phyloP scores from a whole-genome alignment of 106 monocot species.

The Hemerocallis citrina region DNA sequence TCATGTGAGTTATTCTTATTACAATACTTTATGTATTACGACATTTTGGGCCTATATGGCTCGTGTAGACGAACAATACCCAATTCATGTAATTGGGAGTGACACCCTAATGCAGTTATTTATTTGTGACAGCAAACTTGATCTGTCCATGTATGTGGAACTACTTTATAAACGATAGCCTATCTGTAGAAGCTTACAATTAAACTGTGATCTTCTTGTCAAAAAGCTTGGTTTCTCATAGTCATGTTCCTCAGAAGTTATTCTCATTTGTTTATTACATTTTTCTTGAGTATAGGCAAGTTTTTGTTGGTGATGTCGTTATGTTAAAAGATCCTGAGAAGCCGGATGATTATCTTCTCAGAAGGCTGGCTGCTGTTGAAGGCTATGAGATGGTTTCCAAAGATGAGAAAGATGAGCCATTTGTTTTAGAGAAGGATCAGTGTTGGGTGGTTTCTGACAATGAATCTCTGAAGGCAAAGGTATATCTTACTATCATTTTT shows the following conservation, averaged over 20 bases:
- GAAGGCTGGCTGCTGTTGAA: slow-evolving; percentile 88
- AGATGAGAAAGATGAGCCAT: slow-evolving; percentile 88
- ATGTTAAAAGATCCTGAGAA: slow-evolving; percentile 89
- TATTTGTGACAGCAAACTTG: background rate
- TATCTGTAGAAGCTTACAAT: background rate
- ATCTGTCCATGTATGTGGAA: background rate
- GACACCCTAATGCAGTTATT: background rate
- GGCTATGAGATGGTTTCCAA: slow-evolving; percentile 92
- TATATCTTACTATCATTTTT: slow-evolving; percentile 4
- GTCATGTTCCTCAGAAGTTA: background rate
- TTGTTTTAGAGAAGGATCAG: slow-evolving; percentile 78
- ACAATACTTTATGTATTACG: too few species aligned
- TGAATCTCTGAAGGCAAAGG: slow-evolving; percentile 72
- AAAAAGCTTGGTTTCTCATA: background rate
- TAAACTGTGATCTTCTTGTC: background rate
- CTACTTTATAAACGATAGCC: background rate
- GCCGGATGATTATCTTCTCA: slow-evolving; percentile 55
- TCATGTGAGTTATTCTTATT: too few species aligned
- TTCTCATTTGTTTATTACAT: background rate
- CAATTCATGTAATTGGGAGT: too few species aligned
- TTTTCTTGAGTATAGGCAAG: slow-evolving; percentile 27
- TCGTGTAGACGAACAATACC: too few species aligned
- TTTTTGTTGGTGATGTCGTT: slow-evolving; percentile 94
- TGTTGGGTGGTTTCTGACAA: slow-evolving; percentile 88
- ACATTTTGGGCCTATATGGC: too few species aligned